Evolutionary conservation across 371 early-diverging fungal genomes (phyloP).

Genomic region (Zychaea mexicana): DNA sequence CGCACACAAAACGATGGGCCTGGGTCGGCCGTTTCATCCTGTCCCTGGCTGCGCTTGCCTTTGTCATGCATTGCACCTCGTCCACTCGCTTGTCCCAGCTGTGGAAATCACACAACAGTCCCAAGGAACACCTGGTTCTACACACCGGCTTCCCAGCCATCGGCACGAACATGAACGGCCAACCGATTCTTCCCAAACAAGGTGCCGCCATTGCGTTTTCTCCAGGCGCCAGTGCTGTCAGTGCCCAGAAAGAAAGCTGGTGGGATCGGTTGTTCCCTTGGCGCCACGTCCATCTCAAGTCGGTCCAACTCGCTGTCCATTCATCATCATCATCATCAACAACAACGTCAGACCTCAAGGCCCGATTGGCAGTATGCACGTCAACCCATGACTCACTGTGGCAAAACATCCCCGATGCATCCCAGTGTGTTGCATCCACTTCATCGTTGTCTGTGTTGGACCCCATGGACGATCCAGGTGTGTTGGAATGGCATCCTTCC

Average conservation of each 20-base stretch:
- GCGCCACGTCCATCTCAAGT: constrained; percentile 36
- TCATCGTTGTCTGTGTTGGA: neutral
- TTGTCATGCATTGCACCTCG: constrained; percentile 14
- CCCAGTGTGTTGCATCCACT: constrained; percentile 17
- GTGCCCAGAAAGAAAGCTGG: constrained; percentile 30
- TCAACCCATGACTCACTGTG: constrained; percentile 21
- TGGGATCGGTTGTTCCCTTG: constrained; percentile 42
- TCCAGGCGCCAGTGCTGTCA: constrained; percentile 17
- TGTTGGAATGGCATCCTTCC: constrained; percentile 12
- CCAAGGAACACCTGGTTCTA: constrained; percentile 22
- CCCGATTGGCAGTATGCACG: constrained; percentile 29
- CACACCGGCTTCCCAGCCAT: constrained; percentile 43
- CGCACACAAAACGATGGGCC: constrained; percentile 21
- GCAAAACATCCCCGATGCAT: constrained; percentile 17
- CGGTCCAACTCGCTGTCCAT: constrained; percentile 32
- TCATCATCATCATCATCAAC: neutral
- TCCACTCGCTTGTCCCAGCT: constrained; percentile 16
- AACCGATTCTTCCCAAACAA: constrained; percentile 13
- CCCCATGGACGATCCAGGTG: constrained; percentile 5
- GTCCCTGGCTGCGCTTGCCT: constrained; percentile 17
- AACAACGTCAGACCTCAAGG: constrained; percentile 14
- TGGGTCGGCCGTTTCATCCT: constrained; percentile 34
- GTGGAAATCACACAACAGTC: neutral
- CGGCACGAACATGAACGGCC: constrained; percentile 5
- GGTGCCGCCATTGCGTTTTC: constrained; percentile 40